These are phyloP conservation scores for Populus davidiana DNA, from an alignment of 345 rosid species.

Conservation along the genomic window DNA sequence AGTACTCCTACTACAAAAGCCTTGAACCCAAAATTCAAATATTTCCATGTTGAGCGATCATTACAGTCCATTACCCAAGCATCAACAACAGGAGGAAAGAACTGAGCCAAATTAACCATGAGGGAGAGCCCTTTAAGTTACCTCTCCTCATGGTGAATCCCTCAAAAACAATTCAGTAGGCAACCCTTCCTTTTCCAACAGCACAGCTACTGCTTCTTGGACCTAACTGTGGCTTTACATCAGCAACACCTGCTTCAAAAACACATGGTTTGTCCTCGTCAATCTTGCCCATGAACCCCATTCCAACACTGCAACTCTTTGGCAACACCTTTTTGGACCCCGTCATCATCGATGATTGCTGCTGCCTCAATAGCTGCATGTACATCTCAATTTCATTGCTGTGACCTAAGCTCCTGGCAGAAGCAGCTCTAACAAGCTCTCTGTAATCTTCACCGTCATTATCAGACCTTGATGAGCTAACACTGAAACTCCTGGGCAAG, in stretches of 20 bases:
- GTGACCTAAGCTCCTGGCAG: slow-evolving; percentile 51
- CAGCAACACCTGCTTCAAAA: slow-evolving; percentile 17
- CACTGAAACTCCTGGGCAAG: slow-evolving; percentile 61
- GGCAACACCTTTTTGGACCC: slow-evolving; percentile 29
- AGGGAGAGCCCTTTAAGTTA: neutral
- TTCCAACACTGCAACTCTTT: slow-evolving; percentile 48
- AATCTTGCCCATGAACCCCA: slow-evolving; percentile 49
- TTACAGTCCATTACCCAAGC: too few relatives aligned
- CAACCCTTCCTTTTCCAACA: slow-evolving; percentile 10
- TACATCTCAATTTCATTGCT: slow-evolving; percentile 48
- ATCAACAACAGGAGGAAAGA: neutral
- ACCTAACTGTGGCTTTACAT: slow-evolving; percentile 13
- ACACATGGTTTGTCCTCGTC: slow-evolving; percentile 47
- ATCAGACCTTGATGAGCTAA: slow-evolving; percentile 27
- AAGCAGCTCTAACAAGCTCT: slow-evolving; percentile 66
- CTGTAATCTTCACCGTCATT: slow-evolving; percentile 48
- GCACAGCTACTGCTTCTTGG: slow-evolving; percentile 51
- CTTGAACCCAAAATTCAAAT: neutral
- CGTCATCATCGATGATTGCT: neutral
- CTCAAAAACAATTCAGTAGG: slow-evolving; percentile 8
- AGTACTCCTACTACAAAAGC: neutral
- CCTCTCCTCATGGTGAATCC: neutral
- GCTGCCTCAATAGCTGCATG: slow-evolving; percentile 26
- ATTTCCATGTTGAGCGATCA: neutral
- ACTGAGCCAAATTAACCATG: neutral